Evolutionary conservation across 768 basidiomycete genomes (phyloP).

Genomic region (Ramaria rubella): DNA sequence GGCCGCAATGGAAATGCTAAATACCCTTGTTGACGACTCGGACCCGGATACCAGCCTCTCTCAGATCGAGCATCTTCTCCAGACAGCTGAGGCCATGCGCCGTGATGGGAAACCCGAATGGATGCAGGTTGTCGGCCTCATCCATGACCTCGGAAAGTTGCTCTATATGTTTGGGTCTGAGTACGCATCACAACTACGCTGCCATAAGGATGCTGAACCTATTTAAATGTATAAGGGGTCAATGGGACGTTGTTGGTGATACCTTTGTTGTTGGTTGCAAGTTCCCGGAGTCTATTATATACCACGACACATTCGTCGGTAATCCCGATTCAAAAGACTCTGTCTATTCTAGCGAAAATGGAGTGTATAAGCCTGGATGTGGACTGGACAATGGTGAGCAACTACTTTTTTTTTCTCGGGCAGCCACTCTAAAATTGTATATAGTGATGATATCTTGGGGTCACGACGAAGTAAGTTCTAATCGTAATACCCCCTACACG

Average conservation of each 20-base stretch:
- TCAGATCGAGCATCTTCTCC: constrained; percentile 87
- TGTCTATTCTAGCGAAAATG: constrained; percentile 63
- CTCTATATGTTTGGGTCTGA: constrained; percentile 76
- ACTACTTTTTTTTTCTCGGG: background rate
- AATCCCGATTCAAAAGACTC: constrained; percentile 65
- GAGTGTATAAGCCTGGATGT: constrained; percentile 72
- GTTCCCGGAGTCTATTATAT: constrained; percentile 79
- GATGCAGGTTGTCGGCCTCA: constrained; percentile 85
- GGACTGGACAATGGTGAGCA: constrained; percentile 58
- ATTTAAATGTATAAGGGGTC: constrained; percentile 40
- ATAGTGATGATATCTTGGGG: constrained; percentile 82
- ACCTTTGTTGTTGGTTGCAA: constrained; percentile 81
- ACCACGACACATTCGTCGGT: constrained; percentile 66
- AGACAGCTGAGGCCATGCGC: constrained; percentile 87
- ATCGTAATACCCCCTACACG: background rate
- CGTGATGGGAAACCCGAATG: constrained; percentile 83
- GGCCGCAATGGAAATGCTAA: constrained; percentile 82
- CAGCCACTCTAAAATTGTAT: background rate
- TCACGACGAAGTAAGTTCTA: constrained; percentile 68
- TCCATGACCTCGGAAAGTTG: constrained; percentile 88
- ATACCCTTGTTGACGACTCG: constrained; percentile 83
- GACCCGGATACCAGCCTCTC: constrained; percentile 74
- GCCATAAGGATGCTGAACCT: background rate
- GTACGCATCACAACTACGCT: constrained; percentile 16
- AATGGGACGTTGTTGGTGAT: constrained; percentile 93